Base-by-base conservation (phyloP, 1,284 basidiomycete species). In the Ganoderma boninense region DNA sequence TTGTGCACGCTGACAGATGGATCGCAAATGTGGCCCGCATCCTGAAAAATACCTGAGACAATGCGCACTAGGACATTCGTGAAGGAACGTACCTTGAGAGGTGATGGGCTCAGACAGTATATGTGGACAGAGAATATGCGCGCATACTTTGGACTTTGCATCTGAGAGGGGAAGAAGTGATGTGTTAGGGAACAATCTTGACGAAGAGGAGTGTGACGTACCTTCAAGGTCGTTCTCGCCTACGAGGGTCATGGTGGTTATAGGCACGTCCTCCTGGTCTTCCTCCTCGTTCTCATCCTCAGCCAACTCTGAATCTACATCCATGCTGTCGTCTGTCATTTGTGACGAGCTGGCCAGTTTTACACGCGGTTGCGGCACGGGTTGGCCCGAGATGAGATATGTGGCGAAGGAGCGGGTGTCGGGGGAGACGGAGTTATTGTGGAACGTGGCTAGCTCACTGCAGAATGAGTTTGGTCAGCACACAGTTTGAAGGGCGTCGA, bases 101-200 rank as follows among this genome's bases (percentile, higher is more conserved):
- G 85, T 1, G 88, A 85, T 0, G 91, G 87, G 2, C 92, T 89
- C 38, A 94, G 76, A 74, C 90, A 88, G 77, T 94, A 93, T 3
- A 94, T 79, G 74, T 92, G 88, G 20, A 89, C 81, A 1, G 86
- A 86, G 71, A 84, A 77, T 32, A 92, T 75, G 35, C 82, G 83
- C 0, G 77, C 74, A 73, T 90, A 92, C 64, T 84, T 82, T 4
- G 81, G 81, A 76, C 77, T 85, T 89, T 0, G 84, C 83, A 67
- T 75, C 92, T 93, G 62, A 14, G 13, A 23, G 42, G 42, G 35
- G 32, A 32, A 32, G 32, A 16, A n/a, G 52, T 64, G 40, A 61
- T 13, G 66, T 46, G 57, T 40, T 66, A n/a, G 26, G 38, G 26
- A 46, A 46, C 62, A 66, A 54, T 70, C n/a, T 26, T 11, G 23